phyloP scores from a whole-genome alignment of 208 protist genomes.

The Acanthamoeba culbertsoni region DNA sequence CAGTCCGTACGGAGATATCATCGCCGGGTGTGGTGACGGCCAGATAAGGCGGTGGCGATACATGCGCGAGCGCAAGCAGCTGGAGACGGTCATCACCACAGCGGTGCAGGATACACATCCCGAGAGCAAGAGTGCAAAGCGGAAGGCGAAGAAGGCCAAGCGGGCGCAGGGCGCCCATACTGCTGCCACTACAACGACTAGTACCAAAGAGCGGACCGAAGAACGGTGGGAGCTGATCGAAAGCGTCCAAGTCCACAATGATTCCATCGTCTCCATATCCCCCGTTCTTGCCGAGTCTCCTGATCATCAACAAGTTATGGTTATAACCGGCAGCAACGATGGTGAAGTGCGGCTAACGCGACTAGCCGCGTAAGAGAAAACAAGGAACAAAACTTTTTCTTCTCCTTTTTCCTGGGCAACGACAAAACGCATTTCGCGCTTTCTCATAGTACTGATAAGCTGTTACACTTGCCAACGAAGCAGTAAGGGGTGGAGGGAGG shows the following conservation, averaged over 20 bases:
- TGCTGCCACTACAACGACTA: neutral
- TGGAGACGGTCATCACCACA: neutral
- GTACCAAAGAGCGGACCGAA: neutral
- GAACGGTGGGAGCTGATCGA: neutral
- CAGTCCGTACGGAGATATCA: neutral
- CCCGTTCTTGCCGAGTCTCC: neutral
- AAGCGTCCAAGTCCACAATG: neutral
- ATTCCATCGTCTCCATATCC: neutral
- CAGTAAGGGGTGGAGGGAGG: neutral
- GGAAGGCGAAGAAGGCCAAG: neutral
- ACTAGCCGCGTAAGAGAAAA: neutral
- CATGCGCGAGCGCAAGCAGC: neutral
- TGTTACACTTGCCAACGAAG: neutral
- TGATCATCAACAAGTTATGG: neutral
- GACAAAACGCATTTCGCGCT: neutral
- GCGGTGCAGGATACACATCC: neutral
- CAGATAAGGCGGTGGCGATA: neutral
- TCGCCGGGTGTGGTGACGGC: neutral
- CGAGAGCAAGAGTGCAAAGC: neutral
- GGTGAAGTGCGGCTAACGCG: neutral
- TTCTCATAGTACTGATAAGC: neutral
- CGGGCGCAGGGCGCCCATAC: neutral
- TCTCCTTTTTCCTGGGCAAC: no score
- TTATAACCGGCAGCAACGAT: neutral
- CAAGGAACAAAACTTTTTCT: no score